phyloP scores from a whole-genome alignment of 768 basidiomycete species.

The Kwoniella mangroviensis region DNA sequence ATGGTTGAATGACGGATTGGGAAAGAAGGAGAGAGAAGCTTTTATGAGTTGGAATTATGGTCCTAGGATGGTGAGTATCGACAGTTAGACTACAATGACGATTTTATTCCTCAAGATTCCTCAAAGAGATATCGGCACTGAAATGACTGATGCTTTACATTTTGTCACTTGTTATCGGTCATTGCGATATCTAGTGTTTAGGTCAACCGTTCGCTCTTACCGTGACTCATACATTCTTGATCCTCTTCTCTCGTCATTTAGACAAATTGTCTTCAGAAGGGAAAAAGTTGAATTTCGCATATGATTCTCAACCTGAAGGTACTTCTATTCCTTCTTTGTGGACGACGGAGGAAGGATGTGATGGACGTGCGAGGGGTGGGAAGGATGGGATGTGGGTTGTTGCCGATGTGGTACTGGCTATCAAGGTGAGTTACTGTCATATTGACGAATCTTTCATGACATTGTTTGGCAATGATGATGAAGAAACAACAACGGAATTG shows the following conservation, averaged over 20 bases:
- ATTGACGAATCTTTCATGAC: background rate
- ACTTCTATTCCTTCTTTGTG: conserved; percentile 37
- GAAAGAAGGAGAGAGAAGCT: conserved; percentile 28
- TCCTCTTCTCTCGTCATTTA: conserved; percentile 33
- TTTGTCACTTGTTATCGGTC: no score
- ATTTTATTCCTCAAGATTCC: no score
- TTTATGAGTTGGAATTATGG: conserved; percentile 47
- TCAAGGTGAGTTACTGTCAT: conserved; percentile 43
- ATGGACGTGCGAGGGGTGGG: conserved; percentile 39
- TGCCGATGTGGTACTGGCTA: conserved; percentile 45
- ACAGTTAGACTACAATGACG: no score
- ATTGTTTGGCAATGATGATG: no score
- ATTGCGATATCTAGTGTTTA: conserved; percentile 34
- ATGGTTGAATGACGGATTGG: conserved; percentile 67
- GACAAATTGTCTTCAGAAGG: background rate
- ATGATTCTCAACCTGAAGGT: conserved; percentile 33
- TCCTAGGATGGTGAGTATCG: conserved; percentile 49
- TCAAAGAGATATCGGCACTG: no score
- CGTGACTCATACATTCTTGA: conserved; percentile 37
- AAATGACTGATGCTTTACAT: no score
- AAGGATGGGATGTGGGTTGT: conserved; percentile 46
- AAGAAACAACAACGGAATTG: no score
- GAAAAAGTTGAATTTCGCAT: conserved; percentile 24
- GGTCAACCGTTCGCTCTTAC: conserved; percentile 52
- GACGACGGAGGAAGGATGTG: conserved; percentile 26